phyloP scores from a whole-genome alignment of 2,329 filamentous ascomycete genomes.

The Colletotrichum liaoningense region DNA sequence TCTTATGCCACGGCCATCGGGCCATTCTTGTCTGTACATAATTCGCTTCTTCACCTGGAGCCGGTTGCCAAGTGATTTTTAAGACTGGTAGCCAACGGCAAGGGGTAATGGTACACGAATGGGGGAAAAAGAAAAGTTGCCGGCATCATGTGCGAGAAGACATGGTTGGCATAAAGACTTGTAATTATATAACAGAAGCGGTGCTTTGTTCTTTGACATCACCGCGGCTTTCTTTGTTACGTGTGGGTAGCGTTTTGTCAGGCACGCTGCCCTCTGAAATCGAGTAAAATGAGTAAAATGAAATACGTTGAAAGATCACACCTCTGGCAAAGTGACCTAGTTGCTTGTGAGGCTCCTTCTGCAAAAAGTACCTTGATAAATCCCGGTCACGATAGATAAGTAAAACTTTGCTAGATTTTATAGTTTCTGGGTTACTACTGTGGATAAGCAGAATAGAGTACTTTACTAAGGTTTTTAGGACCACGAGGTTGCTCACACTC shows the following conservation, averaged over 20 bases:
- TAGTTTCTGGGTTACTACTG: no score
- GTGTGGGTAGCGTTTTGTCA: not conserved
- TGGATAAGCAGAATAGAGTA: no score
- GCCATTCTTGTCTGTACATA: constrained; percentile 7
- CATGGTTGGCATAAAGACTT: constrained; percentile 1
- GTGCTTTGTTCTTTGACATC: not conserved
- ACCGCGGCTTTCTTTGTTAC: constrained; percentile 6
- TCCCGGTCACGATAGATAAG: no score
- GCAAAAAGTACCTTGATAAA: no score
- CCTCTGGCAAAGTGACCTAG: not conserved
- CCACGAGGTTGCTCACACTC: no score
- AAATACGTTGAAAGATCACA: not conserved
- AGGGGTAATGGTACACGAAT: not conserved
- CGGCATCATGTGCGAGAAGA: not conserved
- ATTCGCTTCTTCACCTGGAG: not conserved
- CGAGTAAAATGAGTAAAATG: not conserved
- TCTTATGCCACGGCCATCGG: not conserved
- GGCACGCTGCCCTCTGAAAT: not conserved
- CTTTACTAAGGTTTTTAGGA: no score
- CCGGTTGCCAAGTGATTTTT: not conserved
- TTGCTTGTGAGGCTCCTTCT: not conserved
- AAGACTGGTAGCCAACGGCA: not conserved
- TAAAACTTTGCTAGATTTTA: no score
- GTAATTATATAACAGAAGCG: not conserved
- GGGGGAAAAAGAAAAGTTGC: not conserved